phyloP scores from a whole-genome alignment of 1,284 basidiomycete species.

The Irpex rosettiformis region DNA sequence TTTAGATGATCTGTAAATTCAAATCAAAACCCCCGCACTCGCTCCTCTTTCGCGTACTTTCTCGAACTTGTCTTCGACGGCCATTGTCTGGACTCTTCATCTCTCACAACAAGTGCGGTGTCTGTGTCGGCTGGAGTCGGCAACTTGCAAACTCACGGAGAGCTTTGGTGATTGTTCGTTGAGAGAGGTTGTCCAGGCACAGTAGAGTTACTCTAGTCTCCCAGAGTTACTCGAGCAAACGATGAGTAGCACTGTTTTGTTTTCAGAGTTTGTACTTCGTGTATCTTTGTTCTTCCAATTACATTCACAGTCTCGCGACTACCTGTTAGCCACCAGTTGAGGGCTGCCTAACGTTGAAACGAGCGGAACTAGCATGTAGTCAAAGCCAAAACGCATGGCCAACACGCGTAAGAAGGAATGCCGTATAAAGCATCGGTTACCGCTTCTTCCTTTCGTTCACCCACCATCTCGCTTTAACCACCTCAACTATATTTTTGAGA shows the following conservation, averaged over 20 bases:
- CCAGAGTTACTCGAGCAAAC: background rate
- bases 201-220: background rate
- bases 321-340: no score
- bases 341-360: no score
- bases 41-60: background rate
- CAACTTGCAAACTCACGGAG: no score
- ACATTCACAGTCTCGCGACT: no score
- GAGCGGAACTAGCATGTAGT: no score
- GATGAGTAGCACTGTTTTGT: background rate
- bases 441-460: background rate
- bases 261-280: background rate
- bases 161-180: no score
- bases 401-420: background rate
- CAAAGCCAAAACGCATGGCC: background rate
- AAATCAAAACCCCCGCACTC: no score
- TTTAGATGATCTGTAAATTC: no score
- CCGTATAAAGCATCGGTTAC: background rate
- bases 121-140: no score
- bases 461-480: background rate
- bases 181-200: background rate
- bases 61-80: background rate
- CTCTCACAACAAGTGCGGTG: no score
- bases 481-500: background rate
- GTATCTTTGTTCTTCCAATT: background rate
- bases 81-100: background rate